Percentiles rank a stretch among this genome's conserved stretches.
phyloP scores from a whole-genome alignment of 345 rosid species.

The Arabis alpina region DNA sequence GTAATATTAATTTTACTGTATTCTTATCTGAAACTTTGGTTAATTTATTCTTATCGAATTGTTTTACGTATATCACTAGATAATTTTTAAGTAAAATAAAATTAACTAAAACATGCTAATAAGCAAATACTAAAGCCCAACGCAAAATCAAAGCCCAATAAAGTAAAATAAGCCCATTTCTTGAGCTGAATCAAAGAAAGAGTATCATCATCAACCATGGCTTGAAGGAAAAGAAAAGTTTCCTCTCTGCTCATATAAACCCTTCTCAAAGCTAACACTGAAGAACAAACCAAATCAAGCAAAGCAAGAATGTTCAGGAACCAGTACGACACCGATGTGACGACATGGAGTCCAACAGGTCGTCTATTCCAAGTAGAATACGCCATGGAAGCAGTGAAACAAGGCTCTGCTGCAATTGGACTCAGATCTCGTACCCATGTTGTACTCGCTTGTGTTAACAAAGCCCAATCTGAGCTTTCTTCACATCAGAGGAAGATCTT shows the following conservation, averaged over 20 bases:
- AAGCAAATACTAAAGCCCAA: slow-evolving; percentile 3
- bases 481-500: slow-evolving; percentile 99
- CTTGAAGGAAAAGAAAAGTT: slow-evolving; percentile 45
- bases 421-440: slow-evolving; percentile 98
- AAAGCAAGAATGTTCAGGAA: slow-evolving; percentile 75
- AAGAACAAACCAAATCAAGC: too few relatives aligned
- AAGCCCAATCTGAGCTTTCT: slow-evolving; percentile 90
- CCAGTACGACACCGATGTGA: slow-evolving; percentile 98
- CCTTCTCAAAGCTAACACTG: too few relatives aligned
- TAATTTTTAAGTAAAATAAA: too few relatives aligned
- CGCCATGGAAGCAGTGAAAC: slow-evolving; percentile 99
- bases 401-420: slow-evolving; percentile 99
- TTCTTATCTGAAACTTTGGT: too few relatives aligned
- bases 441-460: slow-evolving; percentile 89
- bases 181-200: slow-evolving; percentile 3
- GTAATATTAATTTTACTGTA: too few relatives aligned
- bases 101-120: too few relatives aligned
- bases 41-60: too few relatives aligned
- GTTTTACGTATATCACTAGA: too few relatives aligned
- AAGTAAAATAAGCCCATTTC: slow-evolving; percentile 11
- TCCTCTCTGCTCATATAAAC: neutral
- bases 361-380: slow-evolving; percentile 96
- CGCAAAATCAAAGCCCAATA: neutral
- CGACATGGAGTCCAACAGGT: slow-evolving; percentile 99
- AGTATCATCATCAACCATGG: slow-evolving; percentile 33